Evolutionary conservation across 305 asterid genomes (phyloP).

Genomic region (Solanum hybrid): DNA sequence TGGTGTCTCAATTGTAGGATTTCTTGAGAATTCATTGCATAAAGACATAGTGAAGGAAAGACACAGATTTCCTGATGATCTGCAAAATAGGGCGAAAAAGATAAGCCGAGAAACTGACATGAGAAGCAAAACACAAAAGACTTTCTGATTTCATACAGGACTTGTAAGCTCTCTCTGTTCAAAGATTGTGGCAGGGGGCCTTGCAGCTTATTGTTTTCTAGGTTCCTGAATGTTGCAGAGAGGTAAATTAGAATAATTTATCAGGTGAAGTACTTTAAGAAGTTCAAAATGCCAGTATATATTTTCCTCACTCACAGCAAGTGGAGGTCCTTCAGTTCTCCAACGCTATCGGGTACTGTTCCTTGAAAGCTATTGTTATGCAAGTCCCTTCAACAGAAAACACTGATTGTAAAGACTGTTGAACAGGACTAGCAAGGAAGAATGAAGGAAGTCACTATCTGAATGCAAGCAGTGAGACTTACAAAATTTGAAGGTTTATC

Average conservation of each 20-base stretch:
- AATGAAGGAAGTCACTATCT: background rate
- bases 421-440: background rate
- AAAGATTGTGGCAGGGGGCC: slow-evolving; percentile 84
- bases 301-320: slow-evolving; percentile 49
- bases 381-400: slow-evolving; percentile 56
- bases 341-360: slow-evolving; percentile 63
- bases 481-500: slow-evolving; percentile 82
- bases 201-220: slow-evolving; percentile 70
- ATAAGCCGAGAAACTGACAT: background rate
- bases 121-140: background rate
- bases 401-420: background rate
- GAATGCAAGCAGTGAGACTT: slow-evolving; percentile 25
- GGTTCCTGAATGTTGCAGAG: slow-evolving; percentile 42
- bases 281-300: background rate
- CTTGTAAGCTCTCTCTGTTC: slow-evolving; percentile 59
- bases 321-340: slow-evolving; percentile 67
- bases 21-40: slow-evolving; percentile 47
- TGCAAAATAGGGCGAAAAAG: slow-evolving; percentile 13
- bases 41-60: slow-evolving; percentile 54
- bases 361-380: slow-evolving; percentile 81
- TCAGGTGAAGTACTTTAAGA: background rate
- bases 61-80: slow-evolving; percentile 82
- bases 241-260: background rate
- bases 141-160: slow-evolving; percentile 37
- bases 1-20: slow-evolving; percentile 56